phyloP scores from a whole-genome alignment of 2,329 filamentous ascomycete genomes.

The Fusarium brevicatenulatum region DNA sequence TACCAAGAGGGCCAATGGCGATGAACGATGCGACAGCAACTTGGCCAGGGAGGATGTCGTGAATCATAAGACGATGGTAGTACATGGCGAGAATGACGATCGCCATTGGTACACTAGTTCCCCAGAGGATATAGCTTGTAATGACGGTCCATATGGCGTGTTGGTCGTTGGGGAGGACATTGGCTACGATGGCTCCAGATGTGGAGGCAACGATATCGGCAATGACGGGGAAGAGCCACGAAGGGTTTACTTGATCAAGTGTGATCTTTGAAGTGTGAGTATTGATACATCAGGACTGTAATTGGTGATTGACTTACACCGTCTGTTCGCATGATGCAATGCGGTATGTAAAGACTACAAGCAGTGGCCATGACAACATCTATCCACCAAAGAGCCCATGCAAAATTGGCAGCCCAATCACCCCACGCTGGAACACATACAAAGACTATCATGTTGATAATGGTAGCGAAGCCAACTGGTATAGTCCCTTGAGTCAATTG shows the following conservation, averaged over 20 bases:
- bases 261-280: slow-evolving; percentile 25
- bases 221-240: slow-evolving; percentile 70
- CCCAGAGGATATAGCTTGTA: slow-evolving; percentile 70
- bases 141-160: slow-evolving; percentile 67
- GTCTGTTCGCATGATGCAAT: slow-evolving; percentile 52
- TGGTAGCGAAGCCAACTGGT: slow-evolving; percentile 71
- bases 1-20: slow-evolving; percentile 69
- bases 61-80: slow-evolving; percentile 68
- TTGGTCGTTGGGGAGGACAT: slow-evolving; percentile 59
- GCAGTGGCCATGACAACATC: slow-evolving; percentile 58
- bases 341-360: slow-evolving; percentile 60
- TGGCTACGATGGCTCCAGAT: slow-evolving; percentile 66
- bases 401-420: slow-evolving; percentile 57
- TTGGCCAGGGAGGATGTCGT: slow-evolving; percentile 68
- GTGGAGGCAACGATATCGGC: slow-evolving; percentile 70
- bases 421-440: slow-evolving; percentile 69
- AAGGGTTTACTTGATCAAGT: slow-evolving; percentile 62
- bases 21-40: slow-evolving; percentile 71
- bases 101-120: slow-evolving; percentile 61
- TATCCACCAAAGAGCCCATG: slow-evolving; percentile 65
- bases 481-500: slow-evolving; percentile 57
- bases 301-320: slow-evolving; percentile 48
- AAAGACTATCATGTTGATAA: slow-evolving; percentile 68
- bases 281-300: not conserved
- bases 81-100: slow-evolving; percentile 69